phyloP scores from a whole-genome alignment of 305 asterid species.

The Solanum aculeatissimum region DNA sequence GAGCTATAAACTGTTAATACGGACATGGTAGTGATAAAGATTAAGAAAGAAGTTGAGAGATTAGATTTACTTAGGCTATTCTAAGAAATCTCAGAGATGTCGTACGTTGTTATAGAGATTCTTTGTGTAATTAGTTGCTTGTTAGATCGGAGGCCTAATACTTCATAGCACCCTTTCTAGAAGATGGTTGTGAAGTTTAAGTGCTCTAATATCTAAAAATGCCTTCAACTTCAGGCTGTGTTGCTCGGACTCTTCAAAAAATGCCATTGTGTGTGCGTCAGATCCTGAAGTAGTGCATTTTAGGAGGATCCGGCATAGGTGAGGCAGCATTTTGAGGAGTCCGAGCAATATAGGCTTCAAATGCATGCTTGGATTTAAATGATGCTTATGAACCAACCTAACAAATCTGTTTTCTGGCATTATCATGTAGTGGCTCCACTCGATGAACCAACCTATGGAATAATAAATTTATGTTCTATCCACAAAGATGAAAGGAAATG shows the following conservation, averaged over 20 bases:
- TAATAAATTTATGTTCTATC: not conserved
- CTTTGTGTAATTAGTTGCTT: not conserved
- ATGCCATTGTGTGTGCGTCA: not conserved
- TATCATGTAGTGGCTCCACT: not conserved
- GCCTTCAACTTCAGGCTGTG: not conserved
- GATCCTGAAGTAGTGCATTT: not conserved
- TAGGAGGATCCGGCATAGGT: not conserved
- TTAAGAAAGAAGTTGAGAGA: not conserved
- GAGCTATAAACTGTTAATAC: not conserved
- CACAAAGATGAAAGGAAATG: not conserved
- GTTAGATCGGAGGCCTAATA: not conserved
- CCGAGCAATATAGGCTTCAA: not conserved
- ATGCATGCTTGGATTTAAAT: not conserved
- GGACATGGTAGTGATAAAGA: not conserved
- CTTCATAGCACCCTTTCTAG: not conserved
- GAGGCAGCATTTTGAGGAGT: not conserved
- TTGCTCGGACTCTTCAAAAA: not conserved
- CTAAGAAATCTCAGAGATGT: not conserved
- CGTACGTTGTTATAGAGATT: not conserved
- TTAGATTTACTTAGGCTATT: not conserved
- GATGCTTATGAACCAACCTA: not conserved
- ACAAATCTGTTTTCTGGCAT: not conserved
- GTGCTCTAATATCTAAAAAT: not conserved
- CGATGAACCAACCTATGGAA: not conserved
- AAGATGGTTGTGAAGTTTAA: not conserved